These are phyloP conservation scores for Centaurea solstitialis DNA, from an alignment of 129 eudicot genomes.

Conservation along the genomic window DNA sequence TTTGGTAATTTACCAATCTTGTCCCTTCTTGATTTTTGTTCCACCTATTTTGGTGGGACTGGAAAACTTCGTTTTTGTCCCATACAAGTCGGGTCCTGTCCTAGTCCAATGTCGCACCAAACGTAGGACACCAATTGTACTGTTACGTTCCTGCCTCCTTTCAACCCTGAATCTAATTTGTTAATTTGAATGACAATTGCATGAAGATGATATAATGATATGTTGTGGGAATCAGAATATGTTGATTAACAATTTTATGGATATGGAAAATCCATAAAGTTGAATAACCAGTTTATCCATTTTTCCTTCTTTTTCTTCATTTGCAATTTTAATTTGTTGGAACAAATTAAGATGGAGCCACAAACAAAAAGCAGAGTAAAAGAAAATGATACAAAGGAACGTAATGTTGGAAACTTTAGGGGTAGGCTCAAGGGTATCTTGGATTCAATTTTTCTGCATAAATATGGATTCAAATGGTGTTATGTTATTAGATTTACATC, in stretches of 20 bases:
- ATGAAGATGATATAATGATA: neutral
- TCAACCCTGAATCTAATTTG: neutral
- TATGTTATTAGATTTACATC: neutral
- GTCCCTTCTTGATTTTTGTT: neutral
- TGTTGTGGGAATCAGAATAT: neutral
- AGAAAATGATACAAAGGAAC: neutral
- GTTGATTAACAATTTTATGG: neutral
- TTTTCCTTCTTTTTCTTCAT: neutral
- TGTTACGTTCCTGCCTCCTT: neutral
- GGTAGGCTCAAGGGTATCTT: neutral
- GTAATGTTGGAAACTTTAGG: neutral
- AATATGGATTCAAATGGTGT: constrained; percentile 10
- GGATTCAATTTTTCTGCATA: neutral
- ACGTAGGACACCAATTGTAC: neutral
- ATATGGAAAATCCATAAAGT: neutral
- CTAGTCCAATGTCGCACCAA: neutral
- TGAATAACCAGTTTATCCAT: neutral
- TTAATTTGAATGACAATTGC: neutral
- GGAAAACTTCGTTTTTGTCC: neutral
- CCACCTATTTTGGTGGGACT: neutral
- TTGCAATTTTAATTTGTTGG: neutral
- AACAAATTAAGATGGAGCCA: neutral
- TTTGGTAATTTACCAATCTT: too few species aligned
- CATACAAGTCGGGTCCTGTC: neutral
- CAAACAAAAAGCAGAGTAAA: neutral